A percentile compares a stretch with the other conserved stretches of the same genome.
Conservation (phyloP, 192 early-diverging fungal genomes). For the Chytriomyces sp. region DNA sequence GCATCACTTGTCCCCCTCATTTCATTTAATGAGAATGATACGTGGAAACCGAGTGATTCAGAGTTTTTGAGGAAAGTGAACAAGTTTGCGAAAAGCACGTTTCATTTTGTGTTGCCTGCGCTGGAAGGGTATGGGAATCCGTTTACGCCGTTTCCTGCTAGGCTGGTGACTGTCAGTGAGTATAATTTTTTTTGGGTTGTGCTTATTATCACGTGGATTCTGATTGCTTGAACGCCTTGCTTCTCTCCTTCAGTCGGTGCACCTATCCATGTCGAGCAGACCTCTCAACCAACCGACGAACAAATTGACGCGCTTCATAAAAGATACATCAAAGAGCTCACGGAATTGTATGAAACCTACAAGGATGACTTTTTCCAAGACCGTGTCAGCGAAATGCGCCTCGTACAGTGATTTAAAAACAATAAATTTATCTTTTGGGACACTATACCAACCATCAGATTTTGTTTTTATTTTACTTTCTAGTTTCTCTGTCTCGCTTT, state of each 20-base stretch:
- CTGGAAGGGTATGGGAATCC: conserved; percentile 30
- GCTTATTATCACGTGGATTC: no score
- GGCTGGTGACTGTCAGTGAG: conserved; percentile 35
- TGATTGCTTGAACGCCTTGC: no score
- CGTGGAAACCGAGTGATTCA: conserved; percentile 28
- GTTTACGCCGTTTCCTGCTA: conserved; percentile 33
- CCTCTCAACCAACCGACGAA: conserved; percentile 37
- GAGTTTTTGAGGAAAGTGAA: conserved; percentile 30
- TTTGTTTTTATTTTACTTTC: no score
- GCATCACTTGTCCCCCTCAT: conserved; percentile 43
- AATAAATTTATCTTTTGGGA: no score
- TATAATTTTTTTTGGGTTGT: background rate
- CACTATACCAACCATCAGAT: no score
- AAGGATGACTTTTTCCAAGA: conserved; percentile 48
- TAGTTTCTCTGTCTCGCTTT: no score
- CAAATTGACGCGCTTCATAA: conserved; percentile 40
- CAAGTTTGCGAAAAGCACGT: conserved; percentile 13
- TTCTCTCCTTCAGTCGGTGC: no score
- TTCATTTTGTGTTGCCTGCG: conserved; percentile 32
- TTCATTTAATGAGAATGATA: conserved; percentile 38
- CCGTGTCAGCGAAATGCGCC: conserved; percentile 39
- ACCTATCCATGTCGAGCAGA: conserved; percentile 36
- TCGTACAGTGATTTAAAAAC: conserved; percentile 40
- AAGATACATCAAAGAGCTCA: conserved; percentile 37
- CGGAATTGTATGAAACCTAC: conserved; percentile 41